Base-by-base conservation (phyloP, 2,329 filamentous ascomycete species). In the Pseudogymnoascus pannorum region DNA sequence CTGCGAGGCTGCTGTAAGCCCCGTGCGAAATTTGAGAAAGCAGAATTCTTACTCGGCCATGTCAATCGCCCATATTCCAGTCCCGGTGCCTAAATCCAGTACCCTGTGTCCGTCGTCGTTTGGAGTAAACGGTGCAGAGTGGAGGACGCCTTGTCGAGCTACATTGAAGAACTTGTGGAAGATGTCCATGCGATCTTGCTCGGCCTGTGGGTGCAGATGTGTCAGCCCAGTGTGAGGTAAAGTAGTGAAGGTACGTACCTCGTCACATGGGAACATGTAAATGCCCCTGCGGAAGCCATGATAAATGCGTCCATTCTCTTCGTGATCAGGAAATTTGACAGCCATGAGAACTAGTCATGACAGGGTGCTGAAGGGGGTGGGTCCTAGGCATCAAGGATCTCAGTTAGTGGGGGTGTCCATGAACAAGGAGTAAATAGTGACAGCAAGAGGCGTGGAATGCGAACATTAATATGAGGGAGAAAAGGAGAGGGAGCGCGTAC, bases 51-150 rank as follows among this genome's bases (percentile, higher is more conserved):
- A 91, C 82, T 89, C 86, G 65, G 89, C 88, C 75, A 96, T 88
- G 67, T 93, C 88, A 68, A 95, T 89, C 40, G 88, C 85, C 93
- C 93, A 97, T 64, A 96, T 93, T 38, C 91, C 92, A 1, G 91
- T 96, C 18, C 92, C 93, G 65, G 88, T 92, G 42, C 92, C 93
- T 60, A 96, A 71, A 69, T 88, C 86, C 42, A 88, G 71, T 57
- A 88, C 78, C 58, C 76, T 74, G 1, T 75, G 75, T 7, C 64
- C 67, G 35, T 69, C 65, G 29, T 63, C 66, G 58, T 65, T 68
- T 7, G 40, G 57, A 5, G 33, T 74, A 69, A 62, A 74, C 66
- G 63, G 73, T 68, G 58, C 78, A 71, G 36, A 78, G 76, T 64
- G 79, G 74, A 71, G 74, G 69, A 66, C 77, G 73, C 67, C 80